A percentile compares a stretch with the other conserved stretches of the same genome.
phyloP scores from a whole-genome alignment of 2,329 filamentous ascomycete genomes.

The Biscogniauxia sp. region DNA sequence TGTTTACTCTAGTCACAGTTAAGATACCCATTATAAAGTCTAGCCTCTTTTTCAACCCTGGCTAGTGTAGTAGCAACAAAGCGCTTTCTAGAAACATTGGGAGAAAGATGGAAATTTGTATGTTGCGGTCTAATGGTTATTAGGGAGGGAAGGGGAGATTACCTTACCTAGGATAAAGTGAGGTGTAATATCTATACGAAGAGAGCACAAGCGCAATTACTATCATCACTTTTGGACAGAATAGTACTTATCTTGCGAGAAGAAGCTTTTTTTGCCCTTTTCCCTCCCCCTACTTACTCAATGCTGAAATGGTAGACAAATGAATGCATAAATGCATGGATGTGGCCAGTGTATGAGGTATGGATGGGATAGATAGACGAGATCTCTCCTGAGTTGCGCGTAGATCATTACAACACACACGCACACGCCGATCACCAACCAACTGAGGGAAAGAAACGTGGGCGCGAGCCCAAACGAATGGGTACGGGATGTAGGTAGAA shows the following conservation, averaged over 20 bases:
- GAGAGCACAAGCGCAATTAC: background rate
- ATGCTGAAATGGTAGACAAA: no score
- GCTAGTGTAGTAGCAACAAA: background rate
- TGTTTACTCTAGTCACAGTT: background rate
- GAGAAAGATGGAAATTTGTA: background rate
- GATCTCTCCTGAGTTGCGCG: background rate
- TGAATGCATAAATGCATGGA: no score
- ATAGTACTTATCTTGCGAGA: background rate
- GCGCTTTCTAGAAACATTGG: background rate
- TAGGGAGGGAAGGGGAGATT: no score
- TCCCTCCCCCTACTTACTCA: no score
- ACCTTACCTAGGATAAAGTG: background rate
- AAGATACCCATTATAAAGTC: background rate
- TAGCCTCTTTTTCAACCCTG: background rate
- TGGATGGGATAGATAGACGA: background rate
- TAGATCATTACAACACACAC: background rate
- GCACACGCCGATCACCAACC: background rate
- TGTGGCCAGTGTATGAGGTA: no score
- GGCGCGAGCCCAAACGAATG: background rate
- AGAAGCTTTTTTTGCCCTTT: background rate
- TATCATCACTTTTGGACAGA: background rate
- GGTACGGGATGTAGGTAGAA: background rate
- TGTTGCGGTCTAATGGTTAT: no score
- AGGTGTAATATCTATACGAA: background rate
- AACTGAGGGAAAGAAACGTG: background rate